Base-by-base conservation (phyloP, 2,329 filamentous ascomycete genomes). In the Tolypocladium ovalisporum region DNA sequence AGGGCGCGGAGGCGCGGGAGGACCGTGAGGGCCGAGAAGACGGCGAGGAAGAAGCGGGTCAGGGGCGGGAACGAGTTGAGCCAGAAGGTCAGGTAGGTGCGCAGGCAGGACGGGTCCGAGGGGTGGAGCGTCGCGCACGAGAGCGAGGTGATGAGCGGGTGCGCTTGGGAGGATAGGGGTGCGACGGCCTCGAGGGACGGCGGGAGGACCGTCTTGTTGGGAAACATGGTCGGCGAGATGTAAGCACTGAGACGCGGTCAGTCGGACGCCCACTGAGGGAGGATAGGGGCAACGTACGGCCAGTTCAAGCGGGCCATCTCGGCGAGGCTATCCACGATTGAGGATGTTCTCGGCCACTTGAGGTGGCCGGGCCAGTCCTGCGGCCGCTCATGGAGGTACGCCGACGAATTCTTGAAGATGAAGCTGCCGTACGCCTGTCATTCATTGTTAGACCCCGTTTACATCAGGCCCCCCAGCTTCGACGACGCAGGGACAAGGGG, bases 71-170 rank as follows among this genome's bases (percentile, higher is more conserved):
- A 94, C 1, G 90, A 87, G 57, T 84, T 82, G 58, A 96, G 83
- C 82, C 89, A 93, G 73, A 94, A 95, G 60, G 89, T 89, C 52
- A 97, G 75, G 69, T 92, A 95, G 3, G 90, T 95, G 35, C 89
- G 88, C 40, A 87, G 81, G 71, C 93, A 99, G 22, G 89, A 96
- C 1, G 93, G 92, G 65, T 96, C 89, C 22, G 83, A 79, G 0
- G 93, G 92, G 69, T 99, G 93, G 2, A 97, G 83, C 2, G 93
- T 81, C 1, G 93, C 93, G 73, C 94, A 99, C 49, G 90, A 93
- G 24, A 97, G 83, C 32, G 86, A 87, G 12, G 83, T 86, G 69
- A 96, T 93, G 47, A 90, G 84, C 1, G 93, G 93, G 67, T 97
- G 93, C 0, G 93, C 93, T 34, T 88, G 83, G 1, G 88, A 86